Conservation (phyloP, 805 yeast genomes). For the Suhomyces sp. region DNA sequence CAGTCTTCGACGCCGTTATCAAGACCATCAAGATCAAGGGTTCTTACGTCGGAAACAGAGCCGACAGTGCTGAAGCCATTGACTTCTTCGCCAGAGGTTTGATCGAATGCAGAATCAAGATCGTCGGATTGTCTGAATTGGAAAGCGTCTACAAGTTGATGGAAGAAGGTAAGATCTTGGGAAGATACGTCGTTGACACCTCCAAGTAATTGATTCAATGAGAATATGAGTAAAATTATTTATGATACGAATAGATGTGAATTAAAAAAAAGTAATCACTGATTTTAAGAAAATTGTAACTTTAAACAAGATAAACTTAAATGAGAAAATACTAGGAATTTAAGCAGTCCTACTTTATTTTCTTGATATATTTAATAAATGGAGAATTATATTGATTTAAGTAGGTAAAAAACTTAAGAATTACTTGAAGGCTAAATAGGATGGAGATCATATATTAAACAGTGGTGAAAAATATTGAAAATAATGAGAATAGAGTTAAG, state of each 20-base stretch:
- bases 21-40: conserved; percentile 72
- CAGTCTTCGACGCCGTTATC: conserved; percentile 71
- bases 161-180: conserved; percentile 82
- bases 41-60: conserved; percentile 87
- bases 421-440: too few species aligned
- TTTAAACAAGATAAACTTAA: too few species aligned
- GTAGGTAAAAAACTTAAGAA: too few species aligned
- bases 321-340: too few species aligned
- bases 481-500: too few species aligned
- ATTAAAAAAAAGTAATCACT: too few species aligned
- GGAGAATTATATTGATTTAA: too few species aligned
- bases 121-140: conserved; percentile 72
- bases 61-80: conserved; percentile 78
- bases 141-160: conserved; percentile 68
- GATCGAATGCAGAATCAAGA: conserved; percentile 68
- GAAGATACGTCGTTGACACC: conserved; percentile 86
- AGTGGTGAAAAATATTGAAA: too few species aligned
- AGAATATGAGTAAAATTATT: neutral
- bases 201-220: conserved; percentile 39
- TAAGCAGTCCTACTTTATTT: too few species aligned
- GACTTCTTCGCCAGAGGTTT: conserved; percentile 72
- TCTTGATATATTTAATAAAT: too few species aligned
- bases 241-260: neutral
- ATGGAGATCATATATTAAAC: too few species aligned
- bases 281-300: too few species aligned